Conservation (phyloP, 345 rosid genomes). For the Brassica nigra region DNA sequence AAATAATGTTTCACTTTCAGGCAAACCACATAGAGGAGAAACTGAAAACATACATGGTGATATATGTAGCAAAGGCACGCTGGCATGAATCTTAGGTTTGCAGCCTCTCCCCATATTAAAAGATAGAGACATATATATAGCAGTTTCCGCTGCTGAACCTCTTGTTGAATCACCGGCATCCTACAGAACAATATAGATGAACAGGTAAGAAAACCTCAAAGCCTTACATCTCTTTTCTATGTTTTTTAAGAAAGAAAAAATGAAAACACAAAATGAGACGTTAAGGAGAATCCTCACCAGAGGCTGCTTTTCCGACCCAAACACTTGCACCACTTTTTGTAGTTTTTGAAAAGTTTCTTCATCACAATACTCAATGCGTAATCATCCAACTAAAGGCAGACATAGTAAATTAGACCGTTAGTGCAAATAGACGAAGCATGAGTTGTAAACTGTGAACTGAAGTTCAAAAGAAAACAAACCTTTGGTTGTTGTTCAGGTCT, state of each 20-base stretch:
- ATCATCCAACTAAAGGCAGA: constrained; percentile 55
- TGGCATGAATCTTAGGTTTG: constrained; percentile 92
- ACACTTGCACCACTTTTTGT: constrained; percentile 72
- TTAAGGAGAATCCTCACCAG: constrained; percentile 41
- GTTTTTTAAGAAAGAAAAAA: constrained; percentile 6
- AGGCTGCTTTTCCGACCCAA: constrained; percentile 70
- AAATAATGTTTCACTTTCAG: constrained; percentile 1
- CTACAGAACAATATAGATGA: constrained; percentile 42
- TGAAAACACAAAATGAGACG: background rate
- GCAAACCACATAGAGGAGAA: background rate
- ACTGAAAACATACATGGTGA: constrained; percentile 70
- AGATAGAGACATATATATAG: constrained; percentile 90
- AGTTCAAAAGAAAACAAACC: constrained; percentile 37
- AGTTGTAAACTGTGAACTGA: background rate
- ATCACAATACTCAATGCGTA: constrained; percentile 54
- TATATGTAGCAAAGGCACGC: constrained; percentile 89
- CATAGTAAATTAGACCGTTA: background rate
- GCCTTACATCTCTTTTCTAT: background rate
- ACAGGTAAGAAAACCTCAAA: background rate
- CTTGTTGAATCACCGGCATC: constrained; percentile 91
- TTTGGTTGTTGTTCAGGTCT: constrained; percentile 55
- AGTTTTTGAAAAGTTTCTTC: constrained; percentile 65
- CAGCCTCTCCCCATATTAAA: constrained; percentile 96
- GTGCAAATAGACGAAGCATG: background rate
- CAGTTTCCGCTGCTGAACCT: constrained; percentile 87